Percentiles rank a stretch among this genome's conserved stretches.
Evolutionary conservation across 2,329 filamentous ascomycete species (phyloP).

Genomic region (Lasiodiplodia sp.): DNA sequence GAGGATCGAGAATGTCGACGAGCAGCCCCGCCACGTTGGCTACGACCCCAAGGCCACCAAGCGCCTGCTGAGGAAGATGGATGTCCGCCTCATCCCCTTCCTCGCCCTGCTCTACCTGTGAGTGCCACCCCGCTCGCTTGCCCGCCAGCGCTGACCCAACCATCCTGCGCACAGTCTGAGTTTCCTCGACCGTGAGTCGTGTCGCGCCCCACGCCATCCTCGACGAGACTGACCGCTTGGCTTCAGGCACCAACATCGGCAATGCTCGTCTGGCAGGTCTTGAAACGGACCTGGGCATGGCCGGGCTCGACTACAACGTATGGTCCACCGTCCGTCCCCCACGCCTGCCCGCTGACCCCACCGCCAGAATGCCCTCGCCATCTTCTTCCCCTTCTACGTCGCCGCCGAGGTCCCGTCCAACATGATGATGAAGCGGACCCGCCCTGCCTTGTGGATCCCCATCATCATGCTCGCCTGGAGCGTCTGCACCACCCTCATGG

Average conservation of each 20-base stretch:
- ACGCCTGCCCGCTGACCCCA: constrained; percentile 49
- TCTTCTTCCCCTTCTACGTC: constrained; percentile 66
- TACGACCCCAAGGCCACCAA: constrained; percentile 55
- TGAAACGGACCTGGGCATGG: constrained; percentile 45
- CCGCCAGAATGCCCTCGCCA: constrained; percentile 55
- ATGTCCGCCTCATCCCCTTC: constrained; percentile 65
- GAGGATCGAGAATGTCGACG: constrained; percentile 16
- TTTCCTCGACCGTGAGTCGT: constrained; percentile 55
- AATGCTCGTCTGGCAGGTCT: constrained; percentile 49
- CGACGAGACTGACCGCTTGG: background rate
- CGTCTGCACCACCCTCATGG: constrained; percentile 58
- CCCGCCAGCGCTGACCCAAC: constrained; percentile 14
- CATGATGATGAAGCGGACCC: constrained; percentile 66
- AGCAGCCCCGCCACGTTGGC: constrained; percentile 27
- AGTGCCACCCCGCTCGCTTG: constrained; percentile 29
- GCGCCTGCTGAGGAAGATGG: constrained; percentile 60
- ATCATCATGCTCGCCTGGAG: constrained; percentile 61
- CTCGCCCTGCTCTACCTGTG: constrained; percentile 65
- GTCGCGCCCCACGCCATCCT: background rate
- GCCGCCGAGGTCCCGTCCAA: constrained; percentile 63
- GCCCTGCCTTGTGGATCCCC: constrained; percentile 52
- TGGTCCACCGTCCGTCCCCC: constrained; percentile 30
- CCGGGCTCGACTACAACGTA: constrained; percentile 43
- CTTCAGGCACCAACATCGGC: constrained; percentile 54
- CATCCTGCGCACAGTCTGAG: constrained; percentile 47